Base-by-base conservation (phyloP, 139 green algal genomes). In the Ettlia oleoabundans region DNA sequence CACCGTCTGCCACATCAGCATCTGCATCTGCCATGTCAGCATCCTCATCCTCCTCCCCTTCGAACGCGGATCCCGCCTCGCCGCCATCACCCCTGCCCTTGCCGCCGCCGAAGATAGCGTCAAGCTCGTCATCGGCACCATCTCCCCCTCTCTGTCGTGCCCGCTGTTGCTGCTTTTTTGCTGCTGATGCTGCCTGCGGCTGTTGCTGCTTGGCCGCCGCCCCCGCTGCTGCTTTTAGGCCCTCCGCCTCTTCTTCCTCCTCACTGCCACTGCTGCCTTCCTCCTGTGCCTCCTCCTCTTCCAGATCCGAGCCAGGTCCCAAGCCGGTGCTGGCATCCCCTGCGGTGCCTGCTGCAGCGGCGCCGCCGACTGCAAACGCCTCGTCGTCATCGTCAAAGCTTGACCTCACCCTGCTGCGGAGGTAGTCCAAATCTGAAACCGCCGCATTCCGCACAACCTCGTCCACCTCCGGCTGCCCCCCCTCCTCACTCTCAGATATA, bases 341-440 rank as follows among this genome's bases (percentile, higher is more conserved):
- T 33, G 47, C 40, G 51, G 28, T 33, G 15, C n/a, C n/a, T 42
- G 64, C 55, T 65, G 41, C 67, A 15, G 79, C 35, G 22, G 42
- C n/a, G 24, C 84, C 47, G 43, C 6, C 32, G 74, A 51, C 71
- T 4, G 73, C 73, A 67, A 67, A 80, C 3, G 73, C 86, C 0
- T 92, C 89, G 1, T 93, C 90, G 22, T 93, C 93, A 18, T 87
- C 80, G 33, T 92, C 86, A 65, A 88, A 89, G 41, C 80, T 84
- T 21, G 64, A 71, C 65, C 43, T 74, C 91, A 98, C 93, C 18
- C 94, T 86, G 13, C 86, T 90, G 22, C 79, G 82, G 35, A 98
- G 75, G 71, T 98, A 98, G 9, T 98, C 95, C 75, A 98, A 64
- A 43, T 98, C 94, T 40, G 92, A 96, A 43, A 98, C 78, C 0